Evolutionary conservation across 768 basidiomycete genomes (phyloP).

Genomic region (Lactarius tabidus): DNA sequence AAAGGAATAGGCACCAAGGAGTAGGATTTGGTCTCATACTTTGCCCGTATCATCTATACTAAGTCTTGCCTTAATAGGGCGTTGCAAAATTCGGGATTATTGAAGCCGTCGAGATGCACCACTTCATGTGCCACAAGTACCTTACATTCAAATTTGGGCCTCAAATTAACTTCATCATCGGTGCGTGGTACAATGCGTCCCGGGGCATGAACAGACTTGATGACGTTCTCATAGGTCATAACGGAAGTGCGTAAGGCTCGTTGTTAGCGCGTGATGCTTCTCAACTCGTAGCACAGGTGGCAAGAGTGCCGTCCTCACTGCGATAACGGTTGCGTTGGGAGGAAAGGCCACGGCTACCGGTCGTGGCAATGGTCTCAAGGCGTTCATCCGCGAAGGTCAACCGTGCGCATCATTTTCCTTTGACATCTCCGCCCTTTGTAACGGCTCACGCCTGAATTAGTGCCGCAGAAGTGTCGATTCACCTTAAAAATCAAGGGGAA

Average conservation of each 20-base stretch:
- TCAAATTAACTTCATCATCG: conserved; percentile 97
- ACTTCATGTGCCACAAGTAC: conserved; percentile 95
- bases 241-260: conserved; percentile 69
- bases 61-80: conserved; percentile 40
- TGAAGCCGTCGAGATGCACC: conserved; percentile 76
- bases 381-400: conserved; percentile 82
- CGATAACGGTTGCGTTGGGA: conserved; percentile 88
- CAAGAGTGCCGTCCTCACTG: conserved; percentile 92
- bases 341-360: conserved; percentile 92
- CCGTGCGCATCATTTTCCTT: conserved; percentile 43
- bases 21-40: conserved; percentile 41
- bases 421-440: background rate
- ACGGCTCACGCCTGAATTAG: conserved; percentile 36
- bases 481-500: conserved; percentile 84
- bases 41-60: background rate
- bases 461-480: conserved; percentile 69
- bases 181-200: conserved; percentile 36
- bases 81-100: conserved; percentile 88
- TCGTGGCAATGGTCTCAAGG: conserved; percentile 77
- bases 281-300: conserved; percentile 54
- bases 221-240: conserved; percentile 56
- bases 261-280: conserved; percentile 7
- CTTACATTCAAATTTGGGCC: conserved; percentile 83
- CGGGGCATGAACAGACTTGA: background rate
- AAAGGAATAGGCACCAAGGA: conserved; percentile 41